A percentile compares a stretch with the other conserved stretches of the same genome.
These are phyloP conservation scores for Radiomyces spectabilis DNA, from an alignment of 192 early-diverging fungal genomes.

Conservation along the genomic window DNA sequence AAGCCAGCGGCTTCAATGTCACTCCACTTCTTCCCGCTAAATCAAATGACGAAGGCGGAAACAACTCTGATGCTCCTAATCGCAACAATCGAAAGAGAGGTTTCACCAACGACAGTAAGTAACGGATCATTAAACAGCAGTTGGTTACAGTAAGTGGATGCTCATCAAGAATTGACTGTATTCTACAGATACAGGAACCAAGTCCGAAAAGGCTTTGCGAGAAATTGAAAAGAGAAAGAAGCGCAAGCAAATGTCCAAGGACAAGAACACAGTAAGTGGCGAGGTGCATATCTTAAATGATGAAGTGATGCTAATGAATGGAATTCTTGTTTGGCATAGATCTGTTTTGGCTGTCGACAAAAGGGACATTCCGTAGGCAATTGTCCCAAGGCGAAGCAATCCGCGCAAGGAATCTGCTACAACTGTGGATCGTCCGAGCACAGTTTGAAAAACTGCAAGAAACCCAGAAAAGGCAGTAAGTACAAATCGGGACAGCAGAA, in stretches of 20 bases:
- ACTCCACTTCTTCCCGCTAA: conserved; percentile 18
- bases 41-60: conserved; percentile 8
- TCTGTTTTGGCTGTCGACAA: conserved; percentile 83
- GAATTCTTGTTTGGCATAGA: conserved; percentile 24
- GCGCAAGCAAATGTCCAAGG: background rate
- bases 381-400: conserved; percentile 59
- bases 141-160: conserved; percentile 2
- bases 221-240: conserved; percentile 5
- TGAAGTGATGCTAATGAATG: background rate
- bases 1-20: conserved; percentile 20
- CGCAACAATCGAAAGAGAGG: too few relatives aligned
- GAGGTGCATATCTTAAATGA: too few relatives aligned
- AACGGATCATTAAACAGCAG: too few relatives aligned
- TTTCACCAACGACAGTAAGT: too few relatives aligned
- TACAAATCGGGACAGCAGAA: background rate
- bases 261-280: background rate
- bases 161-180: background rate
- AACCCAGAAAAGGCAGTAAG: conserved; percentile 36
- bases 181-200: background rate
- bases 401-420: conserved; percentile 68
- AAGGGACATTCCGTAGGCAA: conserved; percentile 76
- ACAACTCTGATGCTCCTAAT: too few relatives aligned
- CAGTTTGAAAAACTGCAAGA: conserved; percentile 68
- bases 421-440: conserved; percentile 86
- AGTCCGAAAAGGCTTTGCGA: background rate